phyloP scores from a whole-genome alignment of 768 basidiomycete genomes.

The Mrakia frigida region DNA sequence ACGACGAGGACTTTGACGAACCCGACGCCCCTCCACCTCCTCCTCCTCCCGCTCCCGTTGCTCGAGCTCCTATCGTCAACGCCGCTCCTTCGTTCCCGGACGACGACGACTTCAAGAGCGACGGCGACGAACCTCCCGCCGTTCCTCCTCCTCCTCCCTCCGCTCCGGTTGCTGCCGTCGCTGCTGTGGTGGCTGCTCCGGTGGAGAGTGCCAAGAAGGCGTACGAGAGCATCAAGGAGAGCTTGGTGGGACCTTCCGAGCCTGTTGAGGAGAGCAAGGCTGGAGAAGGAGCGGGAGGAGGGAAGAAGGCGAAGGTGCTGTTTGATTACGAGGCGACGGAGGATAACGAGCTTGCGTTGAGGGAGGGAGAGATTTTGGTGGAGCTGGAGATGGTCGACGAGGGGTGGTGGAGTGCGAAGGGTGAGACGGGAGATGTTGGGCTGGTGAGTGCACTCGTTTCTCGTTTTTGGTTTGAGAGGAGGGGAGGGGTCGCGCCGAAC shows the following conservation, averaged over 20 bases:
- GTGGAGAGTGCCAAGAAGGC: conserved; percentile 10
- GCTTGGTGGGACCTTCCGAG: conserved; percentile 13
- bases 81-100: conserved; percentile 22
- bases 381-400: conserved; percentile 79
- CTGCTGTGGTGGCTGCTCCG: background rate
- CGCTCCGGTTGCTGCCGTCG: background rate
- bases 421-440: conserved; percentile 65
- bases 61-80: conserved; percentile 48
- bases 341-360: conserved; percentile 68
- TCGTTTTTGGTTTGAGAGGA: background rate
- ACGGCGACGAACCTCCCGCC: conserved; percentile 7
- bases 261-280: background rate
- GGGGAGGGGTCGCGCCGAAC: too few relatives aligned
- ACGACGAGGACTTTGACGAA: conserved; percentile 43
- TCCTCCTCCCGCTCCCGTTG: too few relatives aligned
- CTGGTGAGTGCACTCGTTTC: conserved; percentile 47
- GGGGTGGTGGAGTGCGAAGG: conserved; percentile 84
- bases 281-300: conserved; percentile 42
- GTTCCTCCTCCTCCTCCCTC: conserved; percentile 9
- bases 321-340: conserved; percentile 75
- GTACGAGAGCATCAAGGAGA: conserved; percentile 11
- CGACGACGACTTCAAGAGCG: conserved; percentile 27
- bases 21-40: conserved; percentile 45
- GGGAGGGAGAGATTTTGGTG: conserved; percentile 47
- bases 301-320: conserved; percentile 65